phyloP scores from a whole-genome alignment of 2,329 filamentous ascomycete genomes.

The Neonectria magnoliae region DNA sequence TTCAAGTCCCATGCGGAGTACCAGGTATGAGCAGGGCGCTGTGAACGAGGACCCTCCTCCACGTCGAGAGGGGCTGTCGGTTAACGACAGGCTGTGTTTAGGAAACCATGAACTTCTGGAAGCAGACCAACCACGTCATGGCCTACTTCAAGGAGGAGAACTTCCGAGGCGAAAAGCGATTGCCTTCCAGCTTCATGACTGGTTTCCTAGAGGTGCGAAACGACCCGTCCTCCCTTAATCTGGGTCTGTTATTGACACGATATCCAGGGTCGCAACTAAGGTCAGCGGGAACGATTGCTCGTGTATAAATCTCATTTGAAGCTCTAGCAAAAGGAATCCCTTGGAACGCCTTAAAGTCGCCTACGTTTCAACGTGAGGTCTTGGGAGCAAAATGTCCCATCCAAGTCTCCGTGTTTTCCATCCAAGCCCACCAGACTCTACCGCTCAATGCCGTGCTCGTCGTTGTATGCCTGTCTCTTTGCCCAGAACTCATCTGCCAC shows the following conservation, averaged over 20 bases:
- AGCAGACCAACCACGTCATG: slow-evolving; percentile 94
- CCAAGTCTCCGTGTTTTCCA: slow-evolving; percentile 8
- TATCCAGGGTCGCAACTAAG: slow-evolving; percentile 66
- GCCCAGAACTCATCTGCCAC: slow-evolving; percentile 88
- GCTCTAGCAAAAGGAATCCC: slow-evolving; percentile 41
- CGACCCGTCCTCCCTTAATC: background rate
- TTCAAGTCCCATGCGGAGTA: slow-evolving; percentile 93
- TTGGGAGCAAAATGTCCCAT: slow-evolving; percentile 18
- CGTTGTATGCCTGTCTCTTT: slow-evolving; percentile 56
- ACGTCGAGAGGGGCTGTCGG: slow-evolving; percentile 5
- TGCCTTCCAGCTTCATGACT: slow-evolving; percentile 91
- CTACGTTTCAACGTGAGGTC: slow-evolving; percentile 40
- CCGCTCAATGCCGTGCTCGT: slow-evolving; percentile 46
- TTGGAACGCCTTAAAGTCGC: slow-evolving; percentile 47
- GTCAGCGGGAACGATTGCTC: slow-evolving; percentile 39
- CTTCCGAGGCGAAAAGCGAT: slow-evolving; percentile 76
- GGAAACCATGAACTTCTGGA: slow-evolving; percentile 99
- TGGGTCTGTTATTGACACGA: slow-evolving; percentile 30
- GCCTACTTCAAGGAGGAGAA: slow-evolving; percentile 93
- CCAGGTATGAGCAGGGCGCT: slow-evolving; percentile 70
- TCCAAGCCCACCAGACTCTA: slow-evolving; percentile 27
- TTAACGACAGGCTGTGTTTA: slow-evolving; percentile 50
- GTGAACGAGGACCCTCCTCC: slow-evolving; percentile 71
- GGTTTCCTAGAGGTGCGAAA: slow-evolving; percentile 89
- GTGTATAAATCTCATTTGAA: slow-evolving; percentile 51